Conservation (phyloP, 306 rosid genomes). For the Prunus mira region DNA sequence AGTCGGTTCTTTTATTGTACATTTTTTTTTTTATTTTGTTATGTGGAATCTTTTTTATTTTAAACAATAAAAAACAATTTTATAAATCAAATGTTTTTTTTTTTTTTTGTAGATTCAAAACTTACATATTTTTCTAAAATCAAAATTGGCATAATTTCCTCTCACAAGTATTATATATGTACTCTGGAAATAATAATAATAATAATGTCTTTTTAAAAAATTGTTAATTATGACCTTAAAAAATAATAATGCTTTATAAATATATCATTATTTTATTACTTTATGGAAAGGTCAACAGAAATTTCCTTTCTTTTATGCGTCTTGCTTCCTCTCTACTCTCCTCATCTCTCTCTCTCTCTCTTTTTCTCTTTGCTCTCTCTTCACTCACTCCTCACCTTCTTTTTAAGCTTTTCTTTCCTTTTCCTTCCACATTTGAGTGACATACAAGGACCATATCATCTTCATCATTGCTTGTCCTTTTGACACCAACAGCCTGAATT, state of each 20-base stretch:
- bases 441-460: conserved; percentile 30
- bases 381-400: conserved; percentile 12
- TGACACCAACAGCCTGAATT: background rate
- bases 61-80: too few relatives aligned
- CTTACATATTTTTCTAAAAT: too few relatives aligned
- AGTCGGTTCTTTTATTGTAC: too few relatives aligned
- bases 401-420: background rate
- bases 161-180: too few relatives aligned
- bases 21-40: too few relatives aligned
- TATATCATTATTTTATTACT: background rate
- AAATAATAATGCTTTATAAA: background rate
- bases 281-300: conserved; percentile 38
- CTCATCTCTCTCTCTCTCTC: background rate
- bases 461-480: conserved; percentile 23
- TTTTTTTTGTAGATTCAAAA: too few relatives aligned
- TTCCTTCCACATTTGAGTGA: conserved; percentile 20
- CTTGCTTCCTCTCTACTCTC: conserved; percentile 28
- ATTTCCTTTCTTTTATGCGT: conserved; percentile 25
- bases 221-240: too few relatives aligned
- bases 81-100: too few relatives aligned
- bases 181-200: background rate
- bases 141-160: too few relatives aligned
- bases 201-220: background rate
- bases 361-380: conserved; percentile 14
- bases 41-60: too few relatives aligned